Conservation (phyloP, 768 basidiomycete genomes). For the Jaapia argillacea region DNA sequence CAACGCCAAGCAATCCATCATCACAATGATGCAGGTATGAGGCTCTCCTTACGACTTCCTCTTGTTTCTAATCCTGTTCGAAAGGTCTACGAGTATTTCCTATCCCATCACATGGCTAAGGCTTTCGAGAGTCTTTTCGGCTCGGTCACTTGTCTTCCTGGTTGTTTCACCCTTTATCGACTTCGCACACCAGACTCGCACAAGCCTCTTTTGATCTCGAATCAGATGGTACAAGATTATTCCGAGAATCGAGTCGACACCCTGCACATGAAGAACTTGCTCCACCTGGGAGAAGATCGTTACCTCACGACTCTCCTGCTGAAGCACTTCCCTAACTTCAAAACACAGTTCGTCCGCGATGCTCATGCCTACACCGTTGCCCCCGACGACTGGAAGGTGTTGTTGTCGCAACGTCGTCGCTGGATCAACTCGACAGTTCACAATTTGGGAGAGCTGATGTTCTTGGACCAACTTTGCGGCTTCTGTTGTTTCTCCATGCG, state of each 20-base stretch:
- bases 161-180: slow-evolving; percentile 98
- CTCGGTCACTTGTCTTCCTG: slow-evolving; percentile 96
- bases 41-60: not conserved
- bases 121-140: slow-evolving; percentile 96
- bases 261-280: slow-evolving; percentile 95
- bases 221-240: slow-evolving; percentile 85
- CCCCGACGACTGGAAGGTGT: slow-evolving; percentile 89
- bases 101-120: slow-evolving; percentile 98
- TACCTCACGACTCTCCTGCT: slow-evolving; percentile 93
- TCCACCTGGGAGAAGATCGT: slow-evolving; percentile 98
- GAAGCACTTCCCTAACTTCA: slow-evolving; percentile 90
- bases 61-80: not conserved
- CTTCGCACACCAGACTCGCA: slow-evolving; percentile 91
- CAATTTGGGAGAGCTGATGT: slow-evolving; percentile 88
- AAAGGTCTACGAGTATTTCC: slow-evolving; percentile 95
- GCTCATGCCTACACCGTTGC: slow-evolving; percentile 93
- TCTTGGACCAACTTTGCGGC: slow-evolving; percentile 85
- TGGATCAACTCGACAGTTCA: slow-evolving; percentile 99
- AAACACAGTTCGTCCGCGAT: slow-evolving; percentile 92
- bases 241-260: slow-evolving; percentile 96
- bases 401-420: slow-evolving; percentile 93
- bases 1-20: slow-evolving; percentile 89
- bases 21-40: slow-evolving; percentile 92
- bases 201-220: slow-evolving; percentile 89
- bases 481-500: slow-evolving; percentile 99